Base-by-base conservation (phyloP, 306 rosid genomes). In the Luffa acutangula region DNA sequence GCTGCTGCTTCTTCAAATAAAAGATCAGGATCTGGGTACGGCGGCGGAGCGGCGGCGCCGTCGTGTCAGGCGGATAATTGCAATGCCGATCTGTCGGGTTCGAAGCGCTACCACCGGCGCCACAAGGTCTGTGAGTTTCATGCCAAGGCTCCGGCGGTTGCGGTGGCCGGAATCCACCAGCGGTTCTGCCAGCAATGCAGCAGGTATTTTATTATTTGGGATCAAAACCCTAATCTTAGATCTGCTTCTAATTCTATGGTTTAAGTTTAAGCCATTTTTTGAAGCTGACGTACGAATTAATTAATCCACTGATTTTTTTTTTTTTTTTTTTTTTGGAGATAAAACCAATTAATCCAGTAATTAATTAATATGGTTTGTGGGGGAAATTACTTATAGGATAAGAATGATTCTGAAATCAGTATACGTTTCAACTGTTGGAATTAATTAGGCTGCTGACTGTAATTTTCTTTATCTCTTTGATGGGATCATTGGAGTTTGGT, bases 161-260 rank as follows among this genome's bases (percentile, higher is more conserved):
- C 78, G 37, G 82, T 96, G 33, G 80, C 79, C 4, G 93, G 91
- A 1, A 70, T 69, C 37, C 88, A 82, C 5, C 97, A 91, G 78
- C 85, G 99, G 52, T 96, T 96, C 85, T 96, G 99, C 85, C 99
- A 96, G 80, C 99, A 96, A 91, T 96, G 99, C 80, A 96, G 99
- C 93, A 96, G 97, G 99, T 94, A 45, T 45, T 18, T 48, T 25
- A 25, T 25, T 25, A 25, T 25, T 25, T 34, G 17, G 17, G n/a
- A 1, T 6, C 2, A 25, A 85, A 84, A 90, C 97, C 92, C 93
- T 90, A 87, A 81, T 80, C 41, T 71, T 79, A 66, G 80, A 78
- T 78, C 80, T 53, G 64, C 4, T 75, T 56, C 12, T 15, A 34
- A 34, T 63, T 36, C 39, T 72, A 5, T 70, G 37, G 17, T 20